Evolutionary conservation across 2,329 filamentous ascomycete genomes (phyloP), one percentile per base, ranked within the genome.

Genomic region (Exophiala calicioides): DNA sequence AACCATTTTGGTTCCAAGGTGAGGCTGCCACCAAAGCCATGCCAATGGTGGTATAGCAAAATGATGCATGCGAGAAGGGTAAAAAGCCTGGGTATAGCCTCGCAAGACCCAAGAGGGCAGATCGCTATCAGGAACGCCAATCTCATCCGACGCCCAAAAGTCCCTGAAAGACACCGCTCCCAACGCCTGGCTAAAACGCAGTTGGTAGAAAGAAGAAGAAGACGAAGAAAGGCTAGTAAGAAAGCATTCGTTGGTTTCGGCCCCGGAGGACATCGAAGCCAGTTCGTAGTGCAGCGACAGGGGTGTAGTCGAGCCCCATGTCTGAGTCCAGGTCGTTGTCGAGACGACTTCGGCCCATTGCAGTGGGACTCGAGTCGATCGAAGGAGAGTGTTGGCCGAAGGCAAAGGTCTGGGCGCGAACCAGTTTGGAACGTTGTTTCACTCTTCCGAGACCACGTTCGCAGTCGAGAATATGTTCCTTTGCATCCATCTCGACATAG

Each of bases 401-500:
- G 20, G 93, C 91, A 73, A 93, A 98, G 1, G 93, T 98, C 68
- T 93, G 87, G 23, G 93, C 90, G 55, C 93, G 82, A 65, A 82
- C 81, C 46, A 98, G 77, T 62, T 91, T 93, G 58, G 87, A 86
- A 60, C 90, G 78, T 65, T 93, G 86, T 69, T 94, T 91, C 60
- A 98, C 82, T 65, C 90, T 90, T 61, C 90, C 89, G 76, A 98
- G 85, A 61, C 95, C 91, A 59, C 89, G 86, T 73, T 98, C 93
- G 66, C 93, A 97, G 32, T 90, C 93, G 61, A 84, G 84, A 60
- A 89, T 87, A 69, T 98, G 90, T 65, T 91, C 88, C 65, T 91
- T 86, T 56, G 87, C 88, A 57, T 84, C 86, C 93, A 98, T 98
- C 69, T 93, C 90, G 49, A 98, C 88, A 64, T 98, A 98, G 64